Evolutionary conservation across 805 yeast genomes (phyloP).

Genomic region (Saturnispora bothae): DNA sequence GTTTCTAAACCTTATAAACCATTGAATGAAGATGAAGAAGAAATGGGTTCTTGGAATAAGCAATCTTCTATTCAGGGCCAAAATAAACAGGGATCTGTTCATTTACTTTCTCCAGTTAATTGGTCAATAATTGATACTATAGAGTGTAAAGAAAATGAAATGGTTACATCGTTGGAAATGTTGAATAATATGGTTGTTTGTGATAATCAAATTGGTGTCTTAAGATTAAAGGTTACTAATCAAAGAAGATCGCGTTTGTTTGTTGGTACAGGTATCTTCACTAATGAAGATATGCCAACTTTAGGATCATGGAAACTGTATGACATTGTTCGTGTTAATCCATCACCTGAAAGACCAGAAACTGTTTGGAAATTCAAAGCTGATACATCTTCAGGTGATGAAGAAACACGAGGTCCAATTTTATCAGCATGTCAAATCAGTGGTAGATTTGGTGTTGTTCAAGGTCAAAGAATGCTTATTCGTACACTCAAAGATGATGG

Average conservation of each 20-base stretch:
- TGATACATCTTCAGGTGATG: slow-evolving; percentile 38
- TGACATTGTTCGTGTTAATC: slow-evolving; percentile 74
- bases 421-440: slow-evolving; percentile 67
- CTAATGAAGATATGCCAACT: slow-evolving; percentile 73
- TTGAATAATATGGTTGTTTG: slow-evolving; percentile 33
- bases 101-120: slow-evolving; percentile 58
- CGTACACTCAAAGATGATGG: slow-evolving; percentile 71
- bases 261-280: slow-evolving; percentile 65
- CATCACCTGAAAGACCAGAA: slow-evolving; percentile 82
- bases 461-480: slow-evolving; percentile 73
- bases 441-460: slow-evolving; percentile 75
- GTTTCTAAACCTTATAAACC: slow-evolving; percentile 51
- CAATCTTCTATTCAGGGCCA: slow-evolving; percentile 39
- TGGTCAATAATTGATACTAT: slow-evolving; percentile 71
- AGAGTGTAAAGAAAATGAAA: slow-evolving; percentile 57
- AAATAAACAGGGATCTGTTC: slow-evolving; percentile 49
- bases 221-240: slow-evolving; percentile 34
- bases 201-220: slow-evolving; percentile 12
- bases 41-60: slow-evolving; percentile 44
- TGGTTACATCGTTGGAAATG: slow-evolving; percentile 46
- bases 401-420: slow-evolving; percentile 75
- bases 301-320: slow-evolving; percentile 67
- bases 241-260: slow-evolving; percentile 36
- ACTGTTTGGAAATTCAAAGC: slow-evolving; percentile 69
- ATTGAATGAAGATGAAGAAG: slow-evolving; percentile 63